A percentile compares a stretch with the other conserved stretches of the same genome.
Conservation (phyloP, 768 basidiomycete species). For the Pholiota conissans region DNA sequence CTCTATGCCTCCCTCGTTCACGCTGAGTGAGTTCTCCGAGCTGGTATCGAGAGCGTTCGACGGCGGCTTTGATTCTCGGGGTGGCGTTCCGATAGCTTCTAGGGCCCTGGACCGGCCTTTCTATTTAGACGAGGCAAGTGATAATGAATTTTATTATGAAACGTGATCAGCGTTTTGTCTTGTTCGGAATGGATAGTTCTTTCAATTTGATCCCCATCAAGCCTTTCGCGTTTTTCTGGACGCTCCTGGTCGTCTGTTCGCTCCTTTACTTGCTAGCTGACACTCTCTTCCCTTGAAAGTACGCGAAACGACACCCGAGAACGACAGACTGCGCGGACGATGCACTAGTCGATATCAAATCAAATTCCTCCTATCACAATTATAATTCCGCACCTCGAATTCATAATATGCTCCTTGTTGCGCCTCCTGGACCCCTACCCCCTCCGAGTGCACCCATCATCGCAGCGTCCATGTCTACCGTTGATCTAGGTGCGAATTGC, state of each 20-base stretch:
- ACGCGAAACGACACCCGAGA: neutral
- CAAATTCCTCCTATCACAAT: neutral
- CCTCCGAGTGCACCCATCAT: neutral
- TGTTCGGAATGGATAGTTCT: too few relatives aligned
- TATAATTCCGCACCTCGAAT: too few relatives aligned
- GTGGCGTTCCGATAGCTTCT: neutral
- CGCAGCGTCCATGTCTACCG: constrained; percentile 3
- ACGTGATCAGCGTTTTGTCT: neutral
- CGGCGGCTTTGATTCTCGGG: neutral
- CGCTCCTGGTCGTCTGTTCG: neutral
- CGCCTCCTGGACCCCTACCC: neutral
- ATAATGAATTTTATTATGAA: neutral
- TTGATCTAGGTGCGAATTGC: constrained; percentile 3
- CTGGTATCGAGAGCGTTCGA: constrained; percentile 1
- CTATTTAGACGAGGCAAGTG: constrained; percentile 2
- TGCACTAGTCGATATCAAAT: neutral
- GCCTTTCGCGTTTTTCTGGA: neutral
- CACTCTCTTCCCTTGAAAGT: neutral
- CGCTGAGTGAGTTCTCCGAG: constrained; percentile 4
- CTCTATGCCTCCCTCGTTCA: neutral
- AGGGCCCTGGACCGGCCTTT: neutral
- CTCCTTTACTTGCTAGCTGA: neutral
- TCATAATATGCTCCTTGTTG: neutral
- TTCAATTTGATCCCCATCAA: neutral
- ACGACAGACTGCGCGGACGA: neutral